These are phyloP conservation scores for Colletotrichum sansevieriae DNA, from an alignment of 2,329 filamentous ascomycete genomes.

Conservation along the genomic window DNA sequence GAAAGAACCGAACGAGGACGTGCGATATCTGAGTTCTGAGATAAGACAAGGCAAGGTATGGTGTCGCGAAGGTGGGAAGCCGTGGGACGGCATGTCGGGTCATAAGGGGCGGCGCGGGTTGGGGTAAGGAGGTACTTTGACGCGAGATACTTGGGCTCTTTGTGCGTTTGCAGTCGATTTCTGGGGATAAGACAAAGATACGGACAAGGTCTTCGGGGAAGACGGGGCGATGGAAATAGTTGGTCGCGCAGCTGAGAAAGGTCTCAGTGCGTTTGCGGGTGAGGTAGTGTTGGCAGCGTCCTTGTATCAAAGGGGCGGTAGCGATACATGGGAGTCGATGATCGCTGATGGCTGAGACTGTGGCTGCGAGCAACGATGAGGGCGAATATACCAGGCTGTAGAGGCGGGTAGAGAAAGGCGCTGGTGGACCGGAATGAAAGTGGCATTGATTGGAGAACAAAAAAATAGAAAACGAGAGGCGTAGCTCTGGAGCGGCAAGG, in stretches of 20 bases:
- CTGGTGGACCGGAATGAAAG: constrained; percentile 12
- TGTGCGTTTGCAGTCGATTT: too few relatives aligned
- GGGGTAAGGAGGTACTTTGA: background rate
- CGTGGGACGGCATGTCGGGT: constrained; percentile 7
- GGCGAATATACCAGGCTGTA: too few relatives aligned
- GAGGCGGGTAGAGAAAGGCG: constrained; percentile 8
- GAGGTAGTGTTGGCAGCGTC: background rate
- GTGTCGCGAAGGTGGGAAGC: background rate
- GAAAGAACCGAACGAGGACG: constrained; percentile 17
- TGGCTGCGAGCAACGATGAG: constrained; percentile 1
- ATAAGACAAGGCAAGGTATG: background rate
- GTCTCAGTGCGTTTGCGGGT: background rate
- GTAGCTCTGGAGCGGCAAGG: constrained; percentile 21
- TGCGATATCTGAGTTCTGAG: constrained; percentile 4
- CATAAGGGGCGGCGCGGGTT: background rate
- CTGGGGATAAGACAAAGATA: background rate
- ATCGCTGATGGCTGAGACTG: constrained; percentile 13
- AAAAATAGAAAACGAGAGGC: background rate
- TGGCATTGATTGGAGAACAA: constrained; percentile 29
- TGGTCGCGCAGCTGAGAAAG: background rate
- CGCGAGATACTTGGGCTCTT: background rate
- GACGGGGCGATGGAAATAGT: background rate
- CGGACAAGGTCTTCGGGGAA: background rate
- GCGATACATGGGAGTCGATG: constrained; percentile 22
- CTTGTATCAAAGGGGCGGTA: constrained; percentile 5